Base-by-base conservation (phyloP, 805 yeast species). In the Nakazawaea ishiwadae region DNA sequence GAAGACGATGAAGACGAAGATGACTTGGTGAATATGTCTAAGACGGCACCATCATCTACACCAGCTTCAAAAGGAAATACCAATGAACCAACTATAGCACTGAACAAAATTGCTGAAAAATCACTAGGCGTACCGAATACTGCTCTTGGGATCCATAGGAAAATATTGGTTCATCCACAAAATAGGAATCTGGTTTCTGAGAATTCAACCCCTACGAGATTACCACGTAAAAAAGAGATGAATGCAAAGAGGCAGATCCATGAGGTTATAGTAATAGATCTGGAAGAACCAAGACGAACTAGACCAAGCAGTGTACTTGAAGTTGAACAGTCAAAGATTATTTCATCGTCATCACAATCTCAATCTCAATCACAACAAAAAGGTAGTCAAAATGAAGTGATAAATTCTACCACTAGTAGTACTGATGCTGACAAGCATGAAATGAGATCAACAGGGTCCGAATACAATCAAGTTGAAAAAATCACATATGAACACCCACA, bases 301-400 rank as follows among this genome's bases (percentile, higher is more conserved):
- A n/a, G 8, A 12, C 16, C 14, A 11, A 23, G 30, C 30, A 34
- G 39, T 17, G 26, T 35, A 5, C 17, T 35, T n/a, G 39, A 35
- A 35, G 39, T 35, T 5, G 39, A 35, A 27, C 32, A 35, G 18
- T 35, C 39, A 8, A 26, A 11, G 19, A 18, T 35, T 8, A 11
- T 26, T 6, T 31, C 34, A 14, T 21, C 26, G 11, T 23, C 37
- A 24, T 35, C 39, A 17, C 27, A 21, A 15, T 23, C 37, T n/a
- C 29, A 34, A 15, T 34, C 39, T 11, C 34, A 28, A 14, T 28
- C 31, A 28, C 31, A 28, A 28, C 8, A 19, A 15, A 4, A 16
- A 18, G 9, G 10, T 11, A 28, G 19, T 5, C 15, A 35, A 9
- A 35, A 18, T n/a, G 39, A 35, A 18, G 31, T 35, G 9, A 35